phyloP scores from a whole-genome alignment of 305 asterid species.

The Fraxinus floribunda region DNA sequence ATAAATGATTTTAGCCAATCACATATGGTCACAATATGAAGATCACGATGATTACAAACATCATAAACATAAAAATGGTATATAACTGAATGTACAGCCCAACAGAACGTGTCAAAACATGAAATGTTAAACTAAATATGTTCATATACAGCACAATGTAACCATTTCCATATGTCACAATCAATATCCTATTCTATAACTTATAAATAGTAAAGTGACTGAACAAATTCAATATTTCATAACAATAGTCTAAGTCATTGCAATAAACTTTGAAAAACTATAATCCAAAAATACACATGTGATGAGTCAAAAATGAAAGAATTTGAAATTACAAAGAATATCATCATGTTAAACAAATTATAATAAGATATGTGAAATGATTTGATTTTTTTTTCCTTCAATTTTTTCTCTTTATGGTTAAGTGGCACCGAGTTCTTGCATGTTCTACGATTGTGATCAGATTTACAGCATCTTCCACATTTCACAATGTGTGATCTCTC shows the following conservation, averaged over 20 bases:
- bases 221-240: no score
- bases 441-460: no score
- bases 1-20: not conserved
- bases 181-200: not conserved
- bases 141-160: no score
- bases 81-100: not conserved
- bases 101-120: not conserved
- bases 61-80: not conserved
- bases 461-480: no score
- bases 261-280: no score
- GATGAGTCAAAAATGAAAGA: no score
- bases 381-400: not conserved
- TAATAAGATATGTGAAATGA: not conserved
- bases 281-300: no score
- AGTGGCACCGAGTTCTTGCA: not conserved
- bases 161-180: not conserved
- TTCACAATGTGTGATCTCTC: no score
- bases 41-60: not conserved
- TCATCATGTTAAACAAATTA: not conserved
- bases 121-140: no score
- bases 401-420: no score
- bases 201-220: not conserved
- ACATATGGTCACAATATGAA: not conserved
- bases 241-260: no score
- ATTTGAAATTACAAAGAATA: not conserved